Evolutionary conservation across 2,329 filamentous ascomycete genomes (phyloP), one percentile per base, ranked within the genome.

Genomic region (Exutisphaerella laricina): DNA sequence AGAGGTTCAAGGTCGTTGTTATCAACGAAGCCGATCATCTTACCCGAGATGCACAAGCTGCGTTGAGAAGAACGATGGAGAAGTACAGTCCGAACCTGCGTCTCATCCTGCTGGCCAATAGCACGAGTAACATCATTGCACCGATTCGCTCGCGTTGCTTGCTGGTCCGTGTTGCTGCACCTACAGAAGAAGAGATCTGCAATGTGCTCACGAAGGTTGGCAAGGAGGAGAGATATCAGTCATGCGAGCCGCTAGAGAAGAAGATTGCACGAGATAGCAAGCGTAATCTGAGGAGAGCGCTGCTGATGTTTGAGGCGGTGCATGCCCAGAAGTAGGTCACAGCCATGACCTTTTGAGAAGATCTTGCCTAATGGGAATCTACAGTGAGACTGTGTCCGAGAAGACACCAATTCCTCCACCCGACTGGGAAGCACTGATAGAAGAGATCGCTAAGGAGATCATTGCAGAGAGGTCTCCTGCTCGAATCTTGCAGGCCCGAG

Each of bases 11-110:
- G 70, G 89, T 98, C 1, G 92, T 98, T 1, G 90, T 98, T 25
- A 97, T 98, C 74, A 98, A 98, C 59, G 92, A 98, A 72, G 92
- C 92, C 5, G 94, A 98, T 62, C 86, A 95, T 61, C 75, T 98
- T 52, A 92, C 84, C 3, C 75, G 92, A 51, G 92, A 98, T 73
- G 92, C 92, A 3, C 92, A 98, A 69, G 92, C 94, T 0, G 94
- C 94, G 22, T 71, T 98, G 60, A 80, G 92, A 65, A 76, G 92
- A 50, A 98, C 92, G 0, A 98, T 98, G 92, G 92, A 98, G 70
- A 98, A 98, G 68, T 98, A 98, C 73, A 94, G 86, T 59, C 89
- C 90, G 10, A 98, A 98, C 64, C 61, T 98, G 61, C 78, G 92
- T 16, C 68, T 98, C 56, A 97, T 98, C 36, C 71, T 98, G 47